phyloP scores from a whole-genome alignment of 331 rosid species.

The Quercus tomentella region DNA sequence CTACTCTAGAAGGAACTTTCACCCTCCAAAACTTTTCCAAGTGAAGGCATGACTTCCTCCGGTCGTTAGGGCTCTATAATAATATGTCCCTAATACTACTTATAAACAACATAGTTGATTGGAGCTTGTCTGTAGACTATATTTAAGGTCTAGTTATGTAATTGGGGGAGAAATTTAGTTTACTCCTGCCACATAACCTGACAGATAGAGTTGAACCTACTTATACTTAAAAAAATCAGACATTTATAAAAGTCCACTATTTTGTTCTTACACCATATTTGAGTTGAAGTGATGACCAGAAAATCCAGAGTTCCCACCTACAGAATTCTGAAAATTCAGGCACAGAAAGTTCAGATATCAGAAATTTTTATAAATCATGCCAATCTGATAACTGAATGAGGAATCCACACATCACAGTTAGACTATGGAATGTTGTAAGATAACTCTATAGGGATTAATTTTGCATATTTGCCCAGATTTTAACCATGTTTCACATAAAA shows the following conservation, averaged over 20 bases:
- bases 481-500: not conserved
- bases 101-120: too few relatives aligned
- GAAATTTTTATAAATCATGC: slow-evolving; percentile 9
- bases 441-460: not conserved
- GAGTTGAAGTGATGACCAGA: slow-evolving; percentile 86
- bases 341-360: not conserved
- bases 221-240: not conserved
- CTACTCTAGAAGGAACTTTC: too few relatives aligned
- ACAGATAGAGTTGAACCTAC: too few relatives aligned
- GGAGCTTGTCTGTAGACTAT: too few relatives aligned
- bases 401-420: not conserved
- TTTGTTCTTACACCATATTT: slow-evolving; percentile 54
- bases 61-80: too few relatives aligned
- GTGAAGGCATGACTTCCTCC: too few relatives aligned
- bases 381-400: not conserved
- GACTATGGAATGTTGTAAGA: not conserved
- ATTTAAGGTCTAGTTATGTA: too few relatives aligned
- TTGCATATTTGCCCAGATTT: not conserved
- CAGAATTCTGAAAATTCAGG: slow-evolving; percentile 62
- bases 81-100: too few relatives aligned
- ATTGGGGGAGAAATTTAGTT: too few relatives aligned
- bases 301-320: slow-evolving; percentile 83
- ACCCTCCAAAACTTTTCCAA: too few relatives aligned
- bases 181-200: too few relatives aligned
- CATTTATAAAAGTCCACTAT: not conserved